Base-by-base conservation (phyloP, 768 basidiomycete genomes). In the Mycena pura region DNA sequence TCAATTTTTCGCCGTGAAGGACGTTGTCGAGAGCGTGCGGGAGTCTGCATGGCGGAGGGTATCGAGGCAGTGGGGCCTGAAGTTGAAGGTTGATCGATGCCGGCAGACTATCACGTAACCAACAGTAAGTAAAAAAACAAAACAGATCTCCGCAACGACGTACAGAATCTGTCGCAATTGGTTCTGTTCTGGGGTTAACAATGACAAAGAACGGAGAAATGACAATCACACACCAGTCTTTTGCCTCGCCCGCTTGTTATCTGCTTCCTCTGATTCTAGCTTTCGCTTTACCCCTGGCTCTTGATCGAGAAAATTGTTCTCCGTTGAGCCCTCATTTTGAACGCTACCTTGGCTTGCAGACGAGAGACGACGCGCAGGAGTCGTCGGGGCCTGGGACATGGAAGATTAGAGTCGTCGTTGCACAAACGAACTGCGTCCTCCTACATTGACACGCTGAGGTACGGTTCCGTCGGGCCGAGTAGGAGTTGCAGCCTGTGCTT, bases 1-100 rank as follows among this genome's bases (percentile, higher is more conserved):
- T 94, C 92, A 65, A 97, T 90, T 77, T 91, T 95, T 64, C 91
- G 87, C 58, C 90, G 84, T 31, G 86, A 81, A 52, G 84, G 77
- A 72, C 83, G 85, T 52, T 78, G 76, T 48, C 78, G 82, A 31
- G 81, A 68, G 62, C 78, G 77, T 40, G 74, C 68, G 14, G 79
- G 66, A 41, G 56, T 65, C 40, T 70, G 67, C 65, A 74, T 71
- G 24, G 72, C 47, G 43, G 71, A 53, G 51, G 76, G 69, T 40
- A 72, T 67, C 32, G 74, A 69, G 54, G 68, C 39, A 39, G 63
- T 70, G 47, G 70, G 56, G 56, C 62, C 45, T 29, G 40, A 66
- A 56, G 68, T 53, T 57, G 68, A 69, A 57, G 67, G 62, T 52
- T 65, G 63, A 61, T 72, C 64, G 65, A 68, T 57, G 68, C 71